These are phyloP conservation scores for Teunomyces aglyptinius DNA, from an alignment of 805 yeast species.

Conservation along the genomic window DNA sequence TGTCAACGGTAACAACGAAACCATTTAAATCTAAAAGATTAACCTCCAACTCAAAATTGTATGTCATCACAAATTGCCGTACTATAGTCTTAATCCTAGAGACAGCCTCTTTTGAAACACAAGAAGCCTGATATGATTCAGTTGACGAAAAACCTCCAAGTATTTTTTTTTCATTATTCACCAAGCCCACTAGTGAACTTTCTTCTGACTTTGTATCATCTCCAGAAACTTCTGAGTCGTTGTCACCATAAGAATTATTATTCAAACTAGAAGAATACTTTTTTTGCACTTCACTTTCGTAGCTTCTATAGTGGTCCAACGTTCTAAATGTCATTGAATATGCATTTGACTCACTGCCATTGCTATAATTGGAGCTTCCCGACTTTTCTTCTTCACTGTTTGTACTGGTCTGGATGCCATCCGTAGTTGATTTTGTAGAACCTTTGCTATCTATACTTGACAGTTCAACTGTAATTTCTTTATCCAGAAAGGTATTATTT, in stretches of 20 bases:
- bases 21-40: background rate
- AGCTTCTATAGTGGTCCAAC: conserved; percentile 1
- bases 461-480: background rate
- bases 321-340: background rate
- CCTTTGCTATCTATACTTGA: background rate
- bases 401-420: background rate
- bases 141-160: background rate
- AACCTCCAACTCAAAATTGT: background rate
- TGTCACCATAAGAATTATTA: background rate
- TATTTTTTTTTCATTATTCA: background rate
- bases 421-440: background rate
- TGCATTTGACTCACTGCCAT: background rate
- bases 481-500: background rate
- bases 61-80: background rate
- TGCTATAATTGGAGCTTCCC: background rate
- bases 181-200: background rate
- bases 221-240: background rate
- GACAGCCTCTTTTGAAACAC: background rate
- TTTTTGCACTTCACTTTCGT: background rate
- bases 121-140: background rate
- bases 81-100: background rate
- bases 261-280: background rate
- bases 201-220: background rate
- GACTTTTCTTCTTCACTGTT: background rate
- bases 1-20: background rate